phyloP scores from a whole-genome alignment of 2,329 filamentous ascomycete species.

The Paraconiothyrium sp. region DNA sequence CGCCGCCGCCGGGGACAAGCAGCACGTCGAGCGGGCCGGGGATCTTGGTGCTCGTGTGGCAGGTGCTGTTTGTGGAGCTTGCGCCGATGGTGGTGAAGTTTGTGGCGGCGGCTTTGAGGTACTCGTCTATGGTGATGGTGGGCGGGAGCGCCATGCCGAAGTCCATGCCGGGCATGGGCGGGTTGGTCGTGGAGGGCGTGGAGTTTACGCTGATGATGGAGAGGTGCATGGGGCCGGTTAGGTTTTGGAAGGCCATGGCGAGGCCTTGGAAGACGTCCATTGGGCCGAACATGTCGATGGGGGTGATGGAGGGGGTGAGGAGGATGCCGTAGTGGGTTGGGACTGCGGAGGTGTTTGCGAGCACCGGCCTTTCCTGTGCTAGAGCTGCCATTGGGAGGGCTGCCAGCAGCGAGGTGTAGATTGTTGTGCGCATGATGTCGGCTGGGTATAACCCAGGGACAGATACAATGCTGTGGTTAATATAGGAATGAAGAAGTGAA shows the following conservation, averaged over 20 bases:
- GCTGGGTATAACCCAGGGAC: neutral
- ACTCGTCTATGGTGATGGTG: conserved; percentile 59
- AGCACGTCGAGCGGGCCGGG: conserved; percentile 63
- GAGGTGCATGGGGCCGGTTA: conserved; percentile 26
- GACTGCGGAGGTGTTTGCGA: conserved; percentile 14
- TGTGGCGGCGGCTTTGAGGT: conserved; percentile 35
- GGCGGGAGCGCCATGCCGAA: conserved; percentile 50
- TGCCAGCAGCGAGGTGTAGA: conserved; percentile 12
- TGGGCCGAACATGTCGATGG: conserved; percentile 46
- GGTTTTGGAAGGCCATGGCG: conserved; percentile 21
- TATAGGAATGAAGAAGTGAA: neutral
- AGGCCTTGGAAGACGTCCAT: conserved; percentile 51
- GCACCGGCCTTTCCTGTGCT: conserved; percentile 11
- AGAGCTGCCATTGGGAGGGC: conserved; percentile 7
- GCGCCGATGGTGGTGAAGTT: conserved; percentile 40
- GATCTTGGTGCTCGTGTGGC: neutral
- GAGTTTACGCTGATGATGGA: conserved; percentile 22
- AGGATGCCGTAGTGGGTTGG: conserved; percentile 26
- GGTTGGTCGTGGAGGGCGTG: conserved; percentile 31
- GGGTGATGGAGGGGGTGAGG: conserved; percentile 31
- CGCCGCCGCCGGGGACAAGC: conserved; percentile 68
- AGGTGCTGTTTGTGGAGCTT: conserved; percentile 2
- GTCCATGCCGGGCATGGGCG: conserved; percentile 15
- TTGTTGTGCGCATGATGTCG: conserved; percentile 5
- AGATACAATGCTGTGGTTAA: neutral